Conservation (phyloP, 108 stramenopile genomes). For the Cyclostephanos tholiformis region DNA sequence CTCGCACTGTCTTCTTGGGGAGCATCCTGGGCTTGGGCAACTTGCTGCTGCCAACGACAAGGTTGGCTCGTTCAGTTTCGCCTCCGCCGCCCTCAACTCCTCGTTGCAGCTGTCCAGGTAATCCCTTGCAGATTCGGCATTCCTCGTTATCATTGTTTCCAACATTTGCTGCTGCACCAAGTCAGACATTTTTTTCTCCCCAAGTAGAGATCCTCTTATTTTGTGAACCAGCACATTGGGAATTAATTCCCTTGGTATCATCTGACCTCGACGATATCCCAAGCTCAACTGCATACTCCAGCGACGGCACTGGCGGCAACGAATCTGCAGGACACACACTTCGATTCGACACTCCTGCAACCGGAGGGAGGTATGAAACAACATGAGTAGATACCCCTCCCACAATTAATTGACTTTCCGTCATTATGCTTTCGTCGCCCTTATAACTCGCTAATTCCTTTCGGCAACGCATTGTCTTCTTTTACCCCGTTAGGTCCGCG, state of each 20-base stretch:
- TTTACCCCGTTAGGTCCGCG: slow-evolving; percentile 36
- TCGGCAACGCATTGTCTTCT: slow-evolving; percentile 35
- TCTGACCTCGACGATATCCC: slow-evolving; percentile 47
- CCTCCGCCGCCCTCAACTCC: no score
- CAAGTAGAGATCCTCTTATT: slow-evolving; percentile 65
- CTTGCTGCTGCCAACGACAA: no score
- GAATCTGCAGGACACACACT: slow-evolving; percentile 84
- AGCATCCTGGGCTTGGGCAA: no score
- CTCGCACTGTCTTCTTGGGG: no score
- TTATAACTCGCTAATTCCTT: slow-evolving; percentile 33
- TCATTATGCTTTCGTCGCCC: slow-evolving; percentile 19
- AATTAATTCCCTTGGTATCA: slow-evolving; percentile 44
- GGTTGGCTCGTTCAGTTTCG: no score
- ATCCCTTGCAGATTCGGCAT: no score
- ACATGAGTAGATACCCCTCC: slow-evolving; percentile 75
- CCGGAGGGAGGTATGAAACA: slow-evolving; percentile 61
- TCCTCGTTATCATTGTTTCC: no score
- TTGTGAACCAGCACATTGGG: slow-evolving; percentile 67
- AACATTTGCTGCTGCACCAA: no score
- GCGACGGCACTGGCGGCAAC: slow-evolving; percentile 70
- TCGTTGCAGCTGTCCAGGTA: no score
- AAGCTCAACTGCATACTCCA: slow-evolving; percentile 68
- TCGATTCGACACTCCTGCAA: slow-evolving; percentile 71
- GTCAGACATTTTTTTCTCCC: no score
- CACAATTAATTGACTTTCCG: slow-evolving; percentile 27